These are phyloP conservation scores for Babesia sp. DNA, from an alignment of 169 alveolate genomes.

Conservation along the genomic window DNA sequence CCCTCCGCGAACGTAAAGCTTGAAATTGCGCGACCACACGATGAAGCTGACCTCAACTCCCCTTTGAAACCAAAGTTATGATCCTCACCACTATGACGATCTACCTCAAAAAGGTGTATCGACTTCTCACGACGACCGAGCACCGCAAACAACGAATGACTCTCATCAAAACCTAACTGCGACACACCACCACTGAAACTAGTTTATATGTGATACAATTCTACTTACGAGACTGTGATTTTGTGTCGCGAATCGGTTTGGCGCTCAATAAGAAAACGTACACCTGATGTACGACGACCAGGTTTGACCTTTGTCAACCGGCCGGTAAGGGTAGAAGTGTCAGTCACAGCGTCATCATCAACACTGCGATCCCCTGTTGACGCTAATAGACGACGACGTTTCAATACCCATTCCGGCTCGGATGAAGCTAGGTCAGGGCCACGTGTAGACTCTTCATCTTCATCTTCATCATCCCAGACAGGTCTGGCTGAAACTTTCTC, in stretches of 20 bases:
- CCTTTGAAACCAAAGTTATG: conserved; percentile 22
- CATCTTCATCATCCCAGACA: conserved; percentile 60
- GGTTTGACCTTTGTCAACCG: conserved; percentile 53
- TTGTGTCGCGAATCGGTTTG: conserved; percentile 19
- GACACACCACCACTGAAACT: conserved; percentile 29
- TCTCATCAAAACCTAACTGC: conserved; percentile 30
- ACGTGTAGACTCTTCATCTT: not conserved
- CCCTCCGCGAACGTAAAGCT: conserved; percentile 37
- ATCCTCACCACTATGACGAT: conserved; percentile 17
- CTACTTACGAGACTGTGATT: conserved; percentile 17
- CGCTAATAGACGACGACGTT: conserved; percentile 39
- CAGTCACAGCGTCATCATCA: not conserved
- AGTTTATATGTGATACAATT: not conserved
- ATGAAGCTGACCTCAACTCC: not conserved
- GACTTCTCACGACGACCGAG: conserved; percentile 42
- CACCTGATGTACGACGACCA: conserved; percentile 25
- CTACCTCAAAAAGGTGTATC: conserved; percentile 26
- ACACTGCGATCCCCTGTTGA: not conserved
- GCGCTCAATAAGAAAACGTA: conserved; percentile 39
- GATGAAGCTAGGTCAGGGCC: not conserved
- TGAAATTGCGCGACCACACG: conserved; percentile 1
- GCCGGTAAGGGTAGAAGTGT: conserved; percentile 23
- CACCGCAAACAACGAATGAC: conserved; percentile 19
- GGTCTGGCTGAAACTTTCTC: conserved; percentile 10
- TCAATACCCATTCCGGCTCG: conserved; percentile 61